A percentile compares a stretch with the other conserved stretches of the same genome.
phyloP scores from a whole-genome alignment of 31 red algal genomes.

The Porphyra umbilicalis region DNA sequence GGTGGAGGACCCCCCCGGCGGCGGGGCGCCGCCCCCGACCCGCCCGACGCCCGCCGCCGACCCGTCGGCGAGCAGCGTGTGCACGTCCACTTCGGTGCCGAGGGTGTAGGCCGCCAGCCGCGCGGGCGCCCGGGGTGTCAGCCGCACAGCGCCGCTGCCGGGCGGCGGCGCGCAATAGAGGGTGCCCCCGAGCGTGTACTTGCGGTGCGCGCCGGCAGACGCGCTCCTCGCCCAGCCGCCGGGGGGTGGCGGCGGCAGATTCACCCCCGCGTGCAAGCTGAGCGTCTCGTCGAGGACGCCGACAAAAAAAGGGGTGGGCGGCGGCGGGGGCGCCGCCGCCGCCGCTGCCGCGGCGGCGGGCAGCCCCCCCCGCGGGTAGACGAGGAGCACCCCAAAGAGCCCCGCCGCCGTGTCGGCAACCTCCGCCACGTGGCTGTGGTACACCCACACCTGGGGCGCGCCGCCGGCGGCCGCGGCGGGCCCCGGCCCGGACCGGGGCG shows the following conservation, averaged over 20 bases:
- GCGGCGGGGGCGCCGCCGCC: background rate
- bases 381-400: slow-evolving; percentile 29
- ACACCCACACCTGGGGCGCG: slow-evolving; percentile 24
- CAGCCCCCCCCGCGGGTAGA: background rate
- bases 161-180: background rate
- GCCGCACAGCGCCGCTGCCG: background rate
- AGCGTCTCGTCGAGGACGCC: background rate
- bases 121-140: background rate
- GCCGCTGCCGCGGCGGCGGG: background rate
- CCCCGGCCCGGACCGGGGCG: slow-evolving; percentile 23
- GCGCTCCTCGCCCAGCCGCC: background rate
- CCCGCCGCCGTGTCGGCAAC: slow-evolving; percentile 34
- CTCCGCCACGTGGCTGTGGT: slow-evolving; percentile 30
- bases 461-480: slow-evolving; percentile 9
- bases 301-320: background rate
- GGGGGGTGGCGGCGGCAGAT: background rate
- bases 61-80: background rate
- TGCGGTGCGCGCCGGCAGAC: background rate
- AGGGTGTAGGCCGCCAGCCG: background rate
- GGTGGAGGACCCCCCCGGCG: background rate
- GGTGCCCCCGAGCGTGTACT: background rate
- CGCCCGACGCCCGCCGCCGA: background rate
- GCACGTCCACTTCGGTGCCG: background rate
- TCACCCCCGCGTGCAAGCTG: background rate
- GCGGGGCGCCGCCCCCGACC: background rate